Conservation (phyloP, 1,139 yeast genomes). For the Pichia sp. region DNA sequence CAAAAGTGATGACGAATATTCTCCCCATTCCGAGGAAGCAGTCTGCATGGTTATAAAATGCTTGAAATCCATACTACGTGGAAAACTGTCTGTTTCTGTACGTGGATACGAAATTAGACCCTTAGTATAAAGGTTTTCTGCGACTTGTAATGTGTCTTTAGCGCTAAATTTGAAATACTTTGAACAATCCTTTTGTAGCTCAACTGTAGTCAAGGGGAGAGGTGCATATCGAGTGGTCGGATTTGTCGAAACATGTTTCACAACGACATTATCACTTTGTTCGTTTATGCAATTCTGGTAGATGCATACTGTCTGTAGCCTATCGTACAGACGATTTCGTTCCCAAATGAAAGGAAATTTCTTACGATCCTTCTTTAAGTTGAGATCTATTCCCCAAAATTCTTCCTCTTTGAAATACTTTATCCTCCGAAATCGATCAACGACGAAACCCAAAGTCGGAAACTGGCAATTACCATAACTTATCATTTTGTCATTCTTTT, state of each 20-base stretch:
- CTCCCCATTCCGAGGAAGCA: slow-evolving; percentile 46
- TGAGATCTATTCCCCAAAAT: slow-evolving; percentile 70
- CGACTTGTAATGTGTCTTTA: slow-evolving; percentile 73
- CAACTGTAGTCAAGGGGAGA: slow-evolving; percentile 92
- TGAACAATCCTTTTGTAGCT: slow-evolving; percentile 83
- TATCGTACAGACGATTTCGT: slow-evolving; percentile 67
- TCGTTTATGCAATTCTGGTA: slow-evolving; percentile 59
- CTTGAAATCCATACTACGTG: slow-evolving; percentile 65
- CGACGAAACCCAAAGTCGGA: slow-evolving; percentile 94
- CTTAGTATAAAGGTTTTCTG: slow-evolving; percentile 78
- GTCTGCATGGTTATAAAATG: slow-evolving; percentile 58
- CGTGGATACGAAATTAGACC: slow-evolving; percentile 95
- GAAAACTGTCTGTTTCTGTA: slow-evolving; percentile 92
- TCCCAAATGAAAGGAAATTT: slow-evolving; percentile 58
- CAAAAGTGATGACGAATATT: slow-evolving; percentile 37
- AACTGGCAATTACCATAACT: slow-evolving; percentile 96
- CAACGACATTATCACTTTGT: slow-evolving; percentile 42
- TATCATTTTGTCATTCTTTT: slow-evolving; percentile 30
- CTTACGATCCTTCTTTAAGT: slow-evolving; percentile 40
- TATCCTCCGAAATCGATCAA: slow-evolving; percentile 82
- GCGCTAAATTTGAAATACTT: slow-evolving; percentile 72
- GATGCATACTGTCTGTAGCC: slow-evolving; percentile 54
- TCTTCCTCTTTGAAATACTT: slow-evolving; percentile 67
- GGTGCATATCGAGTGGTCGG: slow-evolving; percentile 81
- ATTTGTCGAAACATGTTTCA: slow-evolving; percentile 49